phyloP scores from a whole-genome alignment of 2,329 filamentous ascomycete species.

The Septoria linicola region DNA sequence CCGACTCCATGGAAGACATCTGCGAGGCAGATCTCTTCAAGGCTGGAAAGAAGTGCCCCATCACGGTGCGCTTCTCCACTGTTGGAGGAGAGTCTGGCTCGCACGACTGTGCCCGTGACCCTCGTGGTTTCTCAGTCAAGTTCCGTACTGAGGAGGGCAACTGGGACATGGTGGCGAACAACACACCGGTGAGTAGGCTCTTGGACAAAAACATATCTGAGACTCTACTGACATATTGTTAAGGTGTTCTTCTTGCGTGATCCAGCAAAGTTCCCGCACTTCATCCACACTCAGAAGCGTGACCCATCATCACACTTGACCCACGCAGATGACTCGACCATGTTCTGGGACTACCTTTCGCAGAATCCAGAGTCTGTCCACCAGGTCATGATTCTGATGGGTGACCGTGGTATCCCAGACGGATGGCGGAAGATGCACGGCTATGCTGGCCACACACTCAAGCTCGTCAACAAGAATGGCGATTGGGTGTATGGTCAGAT shows the following conservation, averaged over 20 bases:
- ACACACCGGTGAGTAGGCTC: conserved; percentile 54
- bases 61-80: conserved; percentile 70
- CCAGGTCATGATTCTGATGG: conserved; percentile 56
- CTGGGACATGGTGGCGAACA: conserved; percentile 71
- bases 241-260: conserved; percentile 71
- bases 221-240: no score
- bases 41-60: conserved; percentile 67
- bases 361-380: conserved; percentile 56
- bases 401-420: conserved; percentile 56
- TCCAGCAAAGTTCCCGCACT: conserved; percentile 69
- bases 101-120: conserved; percentile 69
- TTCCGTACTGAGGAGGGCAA: conserved; percentile 74
- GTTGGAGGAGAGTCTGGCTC: conserved; percentile 73
- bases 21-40: conserved; percentile 51
- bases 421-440: conserved; percentile 58
- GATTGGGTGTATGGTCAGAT: conserved; percentile 56
- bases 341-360: conserved; percentile 64
- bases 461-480: conserved; percentile 54
- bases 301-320: conserved; percentile 68
- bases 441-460: conserved; percentile 54
- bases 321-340: conserved; percentile 62
- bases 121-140: conserved; percentile 70
- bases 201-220: no score
- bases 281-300: conserved; percentile 75
- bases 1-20: conserved; percentile 48